These are phyloP conservation scores for Elongisporangium senticosum DNA, from an alignment of 352 stramenopile species.

Conservation along the genomic window DNA sequence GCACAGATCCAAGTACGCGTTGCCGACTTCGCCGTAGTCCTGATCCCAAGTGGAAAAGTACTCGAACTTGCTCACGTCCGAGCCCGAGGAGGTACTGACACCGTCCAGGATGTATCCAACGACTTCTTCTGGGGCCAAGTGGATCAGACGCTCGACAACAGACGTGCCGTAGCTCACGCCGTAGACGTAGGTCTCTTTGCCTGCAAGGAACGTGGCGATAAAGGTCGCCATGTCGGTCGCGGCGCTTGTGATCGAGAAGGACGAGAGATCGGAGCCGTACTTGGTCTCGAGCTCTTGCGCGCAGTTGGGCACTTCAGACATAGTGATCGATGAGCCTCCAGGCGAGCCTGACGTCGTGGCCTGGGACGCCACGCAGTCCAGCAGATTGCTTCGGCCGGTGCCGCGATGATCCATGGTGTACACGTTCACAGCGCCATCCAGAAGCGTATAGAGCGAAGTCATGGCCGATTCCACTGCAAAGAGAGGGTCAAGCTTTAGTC, in stretches of 20 bases:
- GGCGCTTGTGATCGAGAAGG: constrained; percentile 32
- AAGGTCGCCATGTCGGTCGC: constrained; percentile 21
- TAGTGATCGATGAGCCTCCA: constrained; percentile 7
- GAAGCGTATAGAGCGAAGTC: constrained; percentile 16
- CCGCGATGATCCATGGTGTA: constrained; percentile 48
- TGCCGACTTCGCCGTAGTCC: constrained; percentile 26
- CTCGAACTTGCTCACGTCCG: constrained; percentile 16
- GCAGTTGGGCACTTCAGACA: constrained; percentile 21
- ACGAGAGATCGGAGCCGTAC: constrained; percentile 18
- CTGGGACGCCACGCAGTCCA: constrained; percentile 25
- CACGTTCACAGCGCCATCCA: constrained; percentile 27
- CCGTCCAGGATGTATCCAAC: constrained; percentile 14
- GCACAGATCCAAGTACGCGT: constrained; percentile 23
- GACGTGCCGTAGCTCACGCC: constrained; percentile 21
- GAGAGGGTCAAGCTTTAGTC: background rate
- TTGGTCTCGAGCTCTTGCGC: constrained; percentile 22
- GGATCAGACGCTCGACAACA: constrained; percentile 6
- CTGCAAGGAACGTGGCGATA: constrained; percentile 11
- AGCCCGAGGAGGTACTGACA: constrained; percentile 28
- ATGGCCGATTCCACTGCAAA: constrained; percentile 35
- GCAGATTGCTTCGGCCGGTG: constrained; percentile 22
- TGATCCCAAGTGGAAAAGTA: constrained; percentile 33
- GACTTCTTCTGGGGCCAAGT: constrained; percentile 2
- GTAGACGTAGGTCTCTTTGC: constrained; percentile 20
- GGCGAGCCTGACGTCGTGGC: constrained; percentile 20